These are phyloP conservation scores for Zoysia matrella DNA, from an alignment of 202 grass and related monocot genomes.

Conservation along the genomic window DNA sequence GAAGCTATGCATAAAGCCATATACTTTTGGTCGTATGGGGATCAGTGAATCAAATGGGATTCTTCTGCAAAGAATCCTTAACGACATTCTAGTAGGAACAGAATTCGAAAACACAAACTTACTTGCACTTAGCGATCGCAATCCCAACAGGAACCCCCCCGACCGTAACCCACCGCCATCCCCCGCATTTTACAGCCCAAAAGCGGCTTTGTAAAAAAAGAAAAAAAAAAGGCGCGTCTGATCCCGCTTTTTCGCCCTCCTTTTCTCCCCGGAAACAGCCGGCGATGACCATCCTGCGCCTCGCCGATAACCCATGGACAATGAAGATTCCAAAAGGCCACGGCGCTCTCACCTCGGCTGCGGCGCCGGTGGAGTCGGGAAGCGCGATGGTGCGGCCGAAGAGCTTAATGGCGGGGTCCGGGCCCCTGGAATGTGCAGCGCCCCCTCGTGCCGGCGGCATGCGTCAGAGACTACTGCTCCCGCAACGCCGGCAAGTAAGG, in stretches of 20 bases:
- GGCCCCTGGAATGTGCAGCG: conserved; percentile 6
- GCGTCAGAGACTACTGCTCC: not conserved
- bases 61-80: not conserved
- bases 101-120: not conserved
- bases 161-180: not conserved
- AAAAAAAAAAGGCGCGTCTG: conserved; percentile 10
- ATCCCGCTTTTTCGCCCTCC: conserved; percentile 10
- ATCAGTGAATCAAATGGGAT: not conserved
- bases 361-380: conserved; percentile 1
- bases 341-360: conserved; percentile 42
- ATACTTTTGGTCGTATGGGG: not conserved
- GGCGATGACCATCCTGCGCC: not conserved
- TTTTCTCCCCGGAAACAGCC: not conserved
- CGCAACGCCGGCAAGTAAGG: not conserved
- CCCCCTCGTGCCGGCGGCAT: not conserved
- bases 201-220: not conserved
- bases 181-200: conserved; percentile 27
- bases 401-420: conserved; percentile 57
- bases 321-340: not conserved
- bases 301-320: not conserved
- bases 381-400: conserved; percentile 61
- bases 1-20: not conserved
- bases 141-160: not conserved
- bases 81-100: not conserved
- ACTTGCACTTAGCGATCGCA: not conserved